Evolutionary conservation across 2,329 filamentous ascomycete genomes (phyloP), one percentile per base, ranked within the genome.

Genomic region (Aspergillus neotritici): DNA sequence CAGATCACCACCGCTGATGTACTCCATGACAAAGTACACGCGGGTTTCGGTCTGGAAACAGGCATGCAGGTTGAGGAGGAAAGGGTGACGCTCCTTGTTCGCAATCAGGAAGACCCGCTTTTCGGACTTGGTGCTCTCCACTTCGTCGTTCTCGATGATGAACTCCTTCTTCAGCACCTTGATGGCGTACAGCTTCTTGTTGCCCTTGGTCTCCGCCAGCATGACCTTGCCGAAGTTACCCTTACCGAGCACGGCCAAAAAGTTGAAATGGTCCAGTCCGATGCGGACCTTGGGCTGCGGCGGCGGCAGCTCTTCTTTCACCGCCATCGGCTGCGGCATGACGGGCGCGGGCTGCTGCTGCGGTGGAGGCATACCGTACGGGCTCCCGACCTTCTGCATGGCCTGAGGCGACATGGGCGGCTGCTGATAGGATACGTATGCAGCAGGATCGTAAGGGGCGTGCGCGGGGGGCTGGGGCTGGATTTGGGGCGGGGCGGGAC

Each of bases 221-320:
- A 98, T 98, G 70, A 98, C 93, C 71, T 98, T 98, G 67, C 93
- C 93, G 63, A 98, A 98, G 71, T 98, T 98, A 72, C 93, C 93
- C 71, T 98, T 98, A 63, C 93, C 93, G 52, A 98, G 80, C 41
- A 98, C 93, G 52, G 94, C 91, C 53, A 98, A 77, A 78, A 98
- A 98, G 66, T 98, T 98, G 77, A 98, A 98, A 69, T 98, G 90
- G 64, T 98, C 94, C 35, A 98, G 75, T 13, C 93, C 93, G 62
- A 98, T 97, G 41, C 91, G 82, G 60, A 84, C 41, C 42, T 63
- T 66, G 13, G 58, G 46, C 48, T 62, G 61, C 28, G 57, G 54
- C n/a, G 58, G 54, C 17, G 56, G 56, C 34, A 51, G 47, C n/a
- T 64, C 58, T 37, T 67, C 58, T 40, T 60, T 57, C 13, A 52